A percentile compares a stretch with the other conserved stretches of the same genome.
Conservation (phyloP, 108 stramenopile genomes). For the Cyclotella choctawhatcheeana region DNA sequence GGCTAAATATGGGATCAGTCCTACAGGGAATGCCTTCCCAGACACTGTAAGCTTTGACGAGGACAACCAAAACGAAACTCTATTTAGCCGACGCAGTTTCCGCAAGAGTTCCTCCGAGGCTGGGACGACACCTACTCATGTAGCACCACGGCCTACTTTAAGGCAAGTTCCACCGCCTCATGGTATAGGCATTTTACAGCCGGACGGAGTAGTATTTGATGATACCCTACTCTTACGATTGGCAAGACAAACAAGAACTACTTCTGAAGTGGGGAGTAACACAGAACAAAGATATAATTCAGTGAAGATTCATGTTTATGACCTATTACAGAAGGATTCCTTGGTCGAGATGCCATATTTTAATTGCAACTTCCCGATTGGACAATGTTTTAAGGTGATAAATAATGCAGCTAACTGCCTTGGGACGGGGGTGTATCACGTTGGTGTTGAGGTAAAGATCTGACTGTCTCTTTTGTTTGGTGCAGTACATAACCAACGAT, state of each 20-base stretch:
- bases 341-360: conserved; percentile 65
- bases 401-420: conserved; percentile 73
- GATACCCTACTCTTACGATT: conserved; percentile 41
- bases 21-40: conserved; percentile 3
- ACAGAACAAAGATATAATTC: conserved; percentile 24
- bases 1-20: conserved; percentile 7
- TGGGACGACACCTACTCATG: conserved; percentile 4
- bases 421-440: conserved; percentile 87
- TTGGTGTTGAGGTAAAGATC: conserved; percentile 80
- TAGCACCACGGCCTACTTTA: background rate
- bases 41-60: conserved; percentile 39
- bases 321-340: conserved; percentile 67
- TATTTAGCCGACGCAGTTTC: conserved; percentile 11
- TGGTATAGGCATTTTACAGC: conserved; percentile 45
- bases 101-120: conserved; percentile 36
- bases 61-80: background rate
- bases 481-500: too few relatives aligned
- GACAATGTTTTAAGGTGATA: conserved; percentile 69
- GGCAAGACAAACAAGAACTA: conserved; percentile 30
- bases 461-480: too few relatives aligned
- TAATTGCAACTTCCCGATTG: conserved; percentile 76
- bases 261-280: background rate
- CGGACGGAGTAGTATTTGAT: conserved; percentile 44
- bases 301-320: conserved; percentile 72
- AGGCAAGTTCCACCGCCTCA: conserved; percentile 16